A percentile compares a stretch with the other conserved stretches of the same genome.
phyloP scores from a whole-genome alignment of 768 basidiomycete species.

The Hypholoma sublateritium region DNA sequence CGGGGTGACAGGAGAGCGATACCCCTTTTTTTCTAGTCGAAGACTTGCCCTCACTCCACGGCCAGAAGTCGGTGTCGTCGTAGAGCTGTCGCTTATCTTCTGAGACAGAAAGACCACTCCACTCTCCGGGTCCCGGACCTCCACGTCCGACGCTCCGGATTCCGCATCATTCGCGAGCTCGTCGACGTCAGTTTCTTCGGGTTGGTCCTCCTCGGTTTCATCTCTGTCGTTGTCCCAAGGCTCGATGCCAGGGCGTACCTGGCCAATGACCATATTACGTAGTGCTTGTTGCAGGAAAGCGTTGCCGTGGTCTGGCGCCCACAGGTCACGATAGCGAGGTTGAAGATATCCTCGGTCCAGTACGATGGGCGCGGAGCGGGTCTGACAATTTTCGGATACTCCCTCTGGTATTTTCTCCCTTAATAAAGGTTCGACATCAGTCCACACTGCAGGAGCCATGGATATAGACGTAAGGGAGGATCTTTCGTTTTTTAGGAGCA shows the following conservation, averaged over 20 bases:
- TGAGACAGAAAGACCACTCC: slow-evolving; percentile 2
- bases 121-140: background rate
- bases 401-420: background rate
- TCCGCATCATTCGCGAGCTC: background rate
- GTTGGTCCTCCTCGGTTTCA: background rate
- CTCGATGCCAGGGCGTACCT: background rate
- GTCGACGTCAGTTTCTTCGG: background rate
- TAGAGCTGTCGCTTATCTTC: too few relatives aligned
- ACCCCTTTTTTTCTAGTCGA: too few relatives aligned
- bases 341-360: background rate
- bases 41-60: too few relatives aligned
- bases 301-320: background rate
- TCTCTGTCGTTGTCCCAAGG: background rate
- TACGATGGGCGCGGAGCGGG: background rate
- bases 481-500: too few relatives aligned
- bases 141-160: background rate
- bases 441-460: background rate
- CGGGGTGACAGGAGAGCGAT: too few relatives aligned
- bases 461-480: background rate
- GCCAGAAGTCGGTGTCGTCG: too few relatives aligned
- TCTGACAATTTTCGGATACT: background rate
- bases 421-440: background rate
- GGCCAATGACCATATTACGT: background rate
- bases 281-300: background rate
- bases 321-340: background rate